A percentile compares a stretch with the other conserved stretches of the same genome.
phyloP scores from a whole-genome alignment of 495 filamentous ascomycete species.

The Trichoderma orchidacearum region DNA sequence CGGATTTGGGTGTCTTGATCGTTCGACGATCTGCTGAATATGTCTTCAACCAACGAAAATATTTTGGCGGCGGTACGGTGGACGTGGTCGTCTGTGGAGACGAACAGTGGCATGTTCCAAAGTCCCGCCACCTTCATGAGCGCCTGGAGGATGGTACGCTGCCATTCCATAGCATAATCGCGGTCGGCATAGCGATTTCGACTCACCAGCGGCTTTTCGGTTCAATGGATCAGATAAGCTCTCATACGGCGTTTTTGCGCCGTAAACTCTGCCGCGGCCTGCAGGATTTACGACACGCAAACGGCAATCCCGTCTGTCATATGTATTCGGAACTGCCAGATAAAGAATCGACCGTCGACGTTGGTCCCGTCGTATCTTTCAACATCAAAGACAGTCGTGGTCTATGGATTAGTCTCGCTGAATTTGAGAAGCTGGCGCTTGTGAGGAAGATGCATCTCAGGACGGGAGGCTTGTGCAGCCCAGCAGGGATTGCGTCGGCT shows the following conservation, averaged over 20 bases:
- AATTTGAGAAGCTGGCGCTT: conserved; percentile 71
- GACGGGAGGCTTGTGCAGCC: conserved; percentile 83
- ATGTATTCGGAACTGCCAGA: conserved; percentile 38
- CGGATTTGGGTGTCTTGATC: conserved; percentile 78
- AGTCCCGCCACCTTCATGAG: conserved; percentile 59
- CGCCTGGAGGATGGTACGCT: conserved; percentile 81
- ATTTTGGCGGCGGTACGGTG: conserved; percentile 94
- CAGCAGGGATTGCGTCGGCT: conserved; percentile 61
- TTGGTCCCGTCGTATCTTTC: conserved; percentile 71
- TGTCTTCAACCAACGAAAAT: conserved; percentile 50
- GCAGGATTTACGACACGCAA: conserved; percentile 46
- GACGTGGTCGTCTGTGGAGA: conserved; percentile 54
- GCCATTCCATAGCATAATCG: conserved; percentile 78
- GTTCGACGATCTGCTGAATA: conserved; percentile 56
- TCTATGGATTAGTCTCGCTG: conserved; percentile 64
- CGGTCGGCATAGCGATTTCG: conserved; percentile 57
- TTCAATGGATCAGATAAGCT: conserved; percentile 54
- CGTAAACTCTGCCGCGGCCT: conserved; percentile 45
- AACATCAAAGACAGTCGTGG: conserved; percentile 57
- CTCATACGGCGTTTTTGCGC: conserved; percentile 59
- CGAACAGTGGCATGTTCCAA: conserved; percentile 63
- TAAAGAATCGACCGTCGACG: conserved; percentile 8
- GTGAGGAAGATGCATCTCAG: conserved; percentile 69
- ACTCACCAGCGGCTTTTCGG: conserved; percentile 57
- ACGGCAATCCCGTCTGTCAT: conserved; percentile 49